phyloP scores from a whole-genome alignment of 306 rosid genomes.

The Casuarina equisetifolia region DNA sequence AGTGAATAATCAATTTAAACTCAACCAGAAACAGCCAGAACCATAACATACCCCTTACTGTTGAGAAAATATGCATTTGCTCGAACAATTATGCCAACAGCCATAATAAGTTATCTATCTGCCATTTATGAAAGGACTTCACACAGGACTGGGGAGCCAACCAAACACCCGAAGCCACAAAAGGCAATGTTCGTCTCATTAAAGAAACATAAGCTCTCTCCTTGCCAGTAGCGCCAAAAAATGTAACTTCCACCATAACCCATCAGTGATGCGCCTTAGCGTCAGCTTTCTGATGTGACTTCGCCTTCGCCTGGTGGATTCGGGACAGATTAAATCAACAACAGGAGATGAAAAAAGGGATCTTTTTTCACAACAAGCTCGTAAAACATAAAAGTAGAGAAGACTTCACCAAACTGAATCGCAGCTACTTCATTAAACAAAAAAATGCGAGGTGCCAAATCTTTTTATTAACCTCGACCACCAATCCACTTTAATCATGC shows the following conservation, averaged over 20 bases:
- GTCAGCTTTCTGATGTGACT: constrained; percentile 41
- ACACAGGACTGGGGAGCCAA: background rate
- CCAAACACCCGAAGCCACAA: background rate
- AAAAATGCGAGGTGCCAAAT: background rate
- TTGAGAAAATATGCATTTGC: background rate
- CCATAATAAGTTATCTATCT: constrained; percentile 2
- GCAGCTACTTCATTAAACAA: background rate
- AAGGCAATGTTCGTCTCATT: background rate
- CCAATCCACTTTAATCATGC: background rate
- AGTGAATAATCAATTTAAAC: background rate
- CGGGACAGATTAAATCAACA: background rate
- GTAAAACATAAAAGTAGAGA: background rate
- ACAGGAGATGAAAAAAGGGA: background rate
- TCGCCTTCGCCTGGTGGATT: constrained; percentile 41
- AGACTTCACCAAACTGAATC: background rate
- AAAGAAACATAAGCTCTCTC: background rate
- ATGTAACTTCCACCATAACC: background rate
- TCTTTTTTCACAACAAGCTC: background rate
- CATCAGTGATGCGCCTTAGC: constrained; percentile 40
- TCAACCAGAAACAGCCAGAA: background rate
- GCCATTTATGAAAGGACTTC: constrained; percentile 8
- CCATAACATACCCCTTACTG: background rate
- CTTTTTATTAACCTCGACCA: background rate
- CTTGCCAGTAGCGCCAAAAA: background rate
- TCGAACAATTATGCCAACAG: background rate